Evolutionary conservation across 2,329 filamentous ascomycete species (phyloP), one percentile per base, ranked within the genome.

Genomic region (Fusarium decemcellulare): DNA sequence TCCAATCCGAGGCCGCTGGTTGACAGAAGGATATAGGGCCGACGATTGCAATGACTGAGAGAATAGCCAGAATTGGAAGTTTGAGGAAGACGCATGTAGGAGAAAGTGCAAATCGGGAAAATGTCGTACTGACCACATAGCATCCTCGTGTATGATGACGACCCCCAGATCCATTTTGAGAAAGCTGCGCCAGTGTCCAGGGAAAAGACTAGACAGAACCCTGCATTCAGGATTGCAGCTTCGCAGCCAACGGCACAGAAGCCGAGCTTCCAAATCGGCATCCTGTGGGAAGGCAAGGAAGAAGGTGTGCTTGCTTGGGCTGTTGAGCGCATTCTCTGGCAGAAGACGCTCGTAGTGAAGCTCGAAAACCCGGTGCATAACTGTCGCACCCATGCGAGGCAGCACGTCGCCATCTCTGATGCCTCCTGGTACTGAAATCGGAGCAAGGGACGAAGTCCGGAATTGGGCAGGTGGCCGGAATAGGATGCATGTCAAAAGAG

Each of bases 161-260:
- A 72, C 65, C 18, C 79, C 76, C 43, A 71, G 53, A 1, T 71
- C 59, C 4, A 70, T 63, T 16, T 74, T 75, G 9, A 75, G 32
- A 64, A 89, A 88, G 16, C 76, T 77, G 6, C 75, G 65, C 87
- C 87, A 89, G 9, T 84, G 79, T 1, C 86, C 86, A 7, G 79
- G 37, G 1, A 73, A 72, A 12, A 81, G 70, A 50, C 81, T 82
- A 8, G 77, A 80, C 32, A 80, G 83, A 10, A 89, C 77, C 16
- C 77, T 79, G 67, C 82, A 85, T 2, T 78, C 66, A 0, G 79
- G 68, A 34, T 84, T 79, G 37, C 77, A 80, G 6, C 69, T 70
- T 7, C 76, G 77, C 10, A 89, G 71, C 85, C 86, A 89, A 16
- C 77, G 74, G 30, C 73, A 78, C 3, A 88, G n/a, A 9, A 84